Base-by-base conservation (phyloP, 768 basidiomycete species). In the Clitopilus passeckerianus region DNA sequence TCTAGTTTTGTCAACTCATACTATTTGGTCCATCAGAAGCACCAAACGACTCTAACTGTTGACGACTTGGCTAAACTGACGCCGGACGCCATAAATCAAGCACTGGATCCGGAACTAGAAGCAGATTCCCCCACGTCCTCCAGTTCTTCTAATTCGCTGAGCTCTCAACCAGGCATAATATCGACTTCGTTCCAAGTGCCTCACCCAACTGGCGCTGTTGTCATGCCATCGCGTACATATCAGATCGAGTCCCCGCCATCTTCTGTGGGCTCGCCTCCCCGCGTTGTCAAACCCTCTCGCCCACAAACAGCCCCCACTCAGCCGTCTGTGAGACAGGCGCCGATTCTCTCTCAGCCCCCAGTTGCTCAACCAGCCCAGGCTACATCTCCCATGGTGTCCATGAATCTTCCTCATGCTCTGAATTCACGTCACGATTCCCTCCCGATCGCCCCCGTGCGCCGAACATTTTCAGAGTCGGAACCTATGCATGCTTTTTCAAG, bases 51-150 rank as follows among this genome's bases (percentile, higher is more conserved):
- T 52, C 72, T 80, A 46, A 81, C 79, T 7, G 72, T 81, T 52
- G 78, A 81, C 59, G 70, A 71, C 57, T 67, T 79, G 14, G 77
- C 76, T 30, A 73, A 78, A 57, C 68, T 83, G 55, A 81, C 80
- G 3, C 63, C 72, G 43, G 69, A 73, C 53, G 67, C 74, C 53
- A 71, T 82, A 27, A 72, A 71, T 53, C 65, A 70, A 60, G 76
- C 77, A 10, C 63, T 77, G 30, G 63, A 64, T 20, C 59, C 60
- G 27, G 65, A 62, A 53, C 57, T 60, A 27, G 68, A 73, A 55
- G 67, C 70, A 22, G 69, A 71, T 41, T 53, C 56, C 10, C 64
- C 69, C 6, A 63, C 34, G 14, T 59, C 63, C 16, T 56, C 57
- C 33, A 60, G 52, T 46, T 54, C 60, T 30, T 60, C 62, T 57